phyloP scores from a whole-genome alignment of 441 rosid species.

The Viola pubescens region DNA sequence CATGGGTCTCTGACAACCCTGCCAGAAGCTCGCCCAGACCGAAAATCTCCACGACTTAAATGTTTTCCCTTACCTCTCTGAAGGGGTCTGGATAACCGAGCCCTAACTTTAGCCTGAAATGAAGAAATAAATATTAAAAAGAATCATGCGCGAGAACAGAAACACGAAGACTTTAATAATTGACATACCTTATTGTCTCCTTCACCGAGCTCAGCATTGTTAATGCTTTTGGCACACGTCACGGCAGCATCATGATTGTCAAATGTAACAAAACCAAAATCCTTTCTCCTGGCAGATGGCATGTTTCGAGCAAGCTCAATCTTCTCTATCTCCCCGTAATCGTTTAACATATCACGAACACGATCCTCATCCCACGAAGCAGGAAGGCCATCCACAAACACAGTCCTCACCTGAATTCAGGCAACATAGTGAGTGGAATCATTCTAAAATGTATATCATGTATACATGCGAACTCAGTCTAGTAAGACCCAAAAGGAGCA shows the following conservation, averaged over 20 bases:
- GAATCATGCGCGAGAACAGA: background rate
- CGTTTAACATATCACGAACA: conserved; percentile 58
- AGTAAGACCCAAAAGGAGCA: no score
- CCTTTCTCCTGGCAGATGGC: conserved; percentile 96
- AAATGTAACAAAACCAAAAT: conserved; percentile 94
- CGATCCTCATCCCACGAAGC: conserved; percentile 92
- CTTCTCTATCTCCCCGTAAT: conserved; percentile 75
- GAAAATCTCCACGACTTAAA: conserved; percentile 44
- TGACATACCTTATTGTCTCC: conserved; percentile 65
- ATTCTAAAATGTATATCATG: background rate
- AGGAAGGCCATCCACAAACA: conserved; percentile 83
- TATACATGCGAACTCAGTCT: background rate
- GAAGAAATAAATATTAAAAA: conserved; percentile 7
- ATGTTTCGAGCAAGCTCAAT: conserved; percentile 93
- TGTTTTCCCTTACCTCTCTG: conserved; percentile 73
- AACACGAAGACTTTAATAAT: conserved; percentile 6
- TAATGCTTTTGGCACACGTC: conserved; percentile 79
- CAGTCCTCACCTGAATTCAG: conserved; percentile 68
- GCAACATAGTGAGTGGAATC: conserved; percentile 15
- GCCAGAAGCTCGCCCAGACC: conserved; percentile 55
- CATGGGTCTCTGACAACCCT: conserved; percentile 59
- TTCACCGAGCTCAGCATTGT: conserved; percentile 81
- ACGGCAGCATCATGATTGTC: conserved; percentile 91
- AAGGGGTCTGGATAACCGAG: conserved; percentile 89
- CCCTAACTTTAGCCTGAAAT: conserved; percentile 85